phyloP scores from a whole-genome alignment of 2,329 filamentous ascomycete genomes.

The Aspergillus sergii region DNA sequence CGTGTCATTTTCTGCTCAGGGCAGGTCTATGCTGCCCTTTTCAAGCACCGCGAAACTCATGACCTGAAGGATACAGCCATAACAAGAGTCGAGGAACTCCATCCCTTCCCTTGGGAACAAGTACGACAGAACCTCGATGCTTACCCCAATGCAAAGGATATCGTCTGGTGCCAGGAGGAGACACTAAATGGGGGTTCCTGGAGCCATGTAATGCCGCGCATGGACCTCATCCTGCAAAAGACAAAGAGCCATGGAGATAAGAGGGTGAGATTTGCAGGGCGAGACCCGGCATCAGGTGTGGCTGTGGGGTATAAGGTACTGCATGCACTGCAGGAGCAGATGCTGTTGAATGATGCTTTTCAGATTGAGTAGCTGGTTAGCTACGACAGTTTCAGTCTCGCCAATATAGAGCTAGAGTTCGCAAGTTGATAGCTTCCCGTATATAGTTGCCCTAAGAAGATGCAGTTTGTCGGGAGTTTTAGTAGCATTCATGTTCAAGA shows the following conservation, averaged over 20 bases:
- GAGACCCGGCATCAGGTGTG: background rate
- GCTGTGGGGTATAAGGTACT: background rate
- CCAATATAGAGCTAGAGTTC: background rate
- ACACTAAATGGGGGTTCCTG: constrained; percentile 1
- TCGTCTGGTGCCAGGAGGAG: constrained; percentile 6
- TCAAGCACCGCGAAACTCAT: background rate
- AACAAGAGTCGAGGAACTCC: background rate
- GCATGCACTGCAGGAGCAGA: background rate
- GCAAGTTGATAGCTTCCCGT: background rate
- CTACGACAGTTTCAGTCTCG: background rate
- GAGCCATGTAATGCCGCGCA: background rate
- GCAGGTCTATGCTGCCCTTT: constrained; percentile 2
- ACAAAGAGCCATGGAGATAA: background rate
- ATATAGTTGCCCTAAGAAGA: background rate
- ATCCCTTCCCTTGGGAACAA: constrained; percentile 4
- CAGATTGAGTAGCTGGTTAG: background rate
- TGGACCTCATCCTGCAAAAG: background rate
- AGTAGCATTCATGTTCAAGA: background rate
- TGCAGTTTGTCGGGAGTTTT: background rate
- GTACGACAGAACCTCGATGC: background rate
- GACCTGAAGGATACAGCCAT: background rate
- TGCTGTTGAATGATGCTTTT: constrained; percentile 1
- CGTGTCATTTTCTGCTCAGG: constrained; percentile 4
- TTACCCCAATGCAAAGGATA: constrained; percentile 1
- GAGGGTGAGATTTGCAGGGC: background rate